phyloP scores from a whole-genome alignment of 2,329 filamentous ascomycete genomes.

The Venturiaceae sp. region DNA sequence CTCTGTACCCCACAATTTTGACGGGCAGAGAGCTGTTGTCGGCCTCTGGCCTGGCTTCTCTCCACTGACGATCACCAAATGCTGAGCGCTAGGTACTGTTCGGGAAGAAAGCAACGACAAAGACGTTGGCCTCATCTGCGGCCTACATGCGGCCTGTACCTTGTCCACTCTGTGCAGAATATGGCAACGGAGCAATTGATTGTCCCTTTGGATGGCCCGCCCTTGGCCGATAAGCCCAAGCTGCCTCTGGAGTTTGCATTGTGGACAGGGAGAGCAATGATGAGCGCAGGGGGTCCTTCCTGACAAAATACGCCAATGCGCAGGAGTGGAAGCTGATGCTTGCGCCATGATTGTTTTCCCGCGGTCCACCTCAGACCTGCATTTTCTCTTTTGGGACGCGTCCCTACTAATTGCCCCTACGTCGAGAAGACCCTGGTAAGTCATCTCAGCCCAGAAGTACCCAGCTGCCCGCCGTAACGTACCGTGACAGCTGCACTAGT shows the following conservation, averaged over 20 bases:
- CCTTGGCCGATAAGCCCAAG: background rate
- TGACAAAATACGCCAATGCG: too few species aligned
- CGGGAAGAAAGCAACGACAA: background rate
- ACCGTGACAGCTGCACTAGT: background rate
- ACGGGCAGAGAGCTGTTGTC: background rate
- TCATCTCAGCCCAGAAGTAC: background rate
- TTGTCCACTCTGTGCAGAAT: too few species aligned
- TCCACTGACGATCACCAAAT: too few species aligned
- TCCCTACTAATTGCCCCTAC: too few species aligned
- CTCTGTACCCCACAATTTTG: background rate
- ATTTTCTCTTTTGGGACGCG: background rate
- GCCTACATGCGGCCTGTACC: too few species aligned
- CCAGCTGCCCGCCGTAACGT: background rate
- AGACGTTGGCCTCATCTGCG: background rate
- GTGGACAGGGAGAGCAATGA: too few species aligned
- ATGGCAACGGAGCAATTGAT: too few species aligned
- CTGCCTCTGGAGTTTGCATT: background rate
- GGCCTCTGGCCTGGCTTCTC: too few species aligned
- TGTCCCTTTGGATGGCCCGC: background rate
- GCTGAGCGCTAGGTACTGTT: too few species aligned
- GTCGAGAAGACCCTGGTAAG: background rate
- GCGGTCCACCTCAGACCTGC: background rate
- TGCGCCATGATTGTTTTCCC: background rate
- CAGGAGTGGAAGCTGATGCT: background rate
- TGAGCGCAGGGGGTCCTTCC: background rate